These are phyloP conservation scores for Hirsutella minnesotensis DNA, from an alignment of 2,329 filamentous ascomycete species.

Conservation along the genomic window DNA sequence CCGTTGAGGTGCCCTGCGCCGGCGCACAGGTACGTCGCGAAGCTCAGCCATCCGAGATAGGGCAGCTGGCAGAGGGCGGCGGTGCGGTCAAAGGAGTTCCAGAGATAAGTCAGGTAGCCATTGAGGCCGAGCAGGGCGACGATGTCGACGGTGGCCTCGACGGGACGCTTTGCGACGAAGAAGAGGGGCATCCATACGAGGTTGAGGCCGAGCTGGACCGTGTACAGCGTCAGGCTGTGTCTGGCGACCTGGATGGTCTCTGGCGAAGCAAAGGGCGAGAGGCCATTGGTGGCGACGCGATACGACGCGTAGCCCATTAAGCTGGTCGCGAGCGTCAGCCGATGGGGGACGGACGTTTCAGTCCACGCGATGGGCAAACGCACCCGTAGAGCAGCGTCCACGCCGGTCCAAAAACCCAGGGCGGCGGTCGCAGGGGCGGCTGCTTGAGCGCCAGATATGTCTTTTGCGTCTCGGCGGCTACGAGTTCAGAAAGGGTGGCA, in stretches of 20 bases:
- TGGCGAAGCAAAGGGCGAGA: conserved; percentile 42
- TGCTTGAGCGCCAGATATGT: conserved; percentile 58
- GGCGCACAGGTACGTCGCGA: conserved; percentile 74
- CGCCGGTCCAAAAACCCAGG: conserved; percentile 50
- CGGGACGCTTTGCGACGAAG: conserved; percentile 64
- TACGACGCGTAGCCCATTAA: conserved; percentile 86
- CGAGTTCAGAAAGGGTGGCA: too few relatives aligned
- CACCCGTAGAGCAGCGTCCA: conserved; percentile 56
- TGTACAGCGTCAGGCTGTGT: conserved; percentile 69
- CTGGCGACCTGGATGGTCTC: conserved; percentile 46
- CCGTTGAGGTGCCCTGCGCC: conserved; percentile 56
- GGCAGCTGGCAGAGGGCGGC: conserved; percentile 67
- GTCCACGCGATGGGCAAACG: not conserved
- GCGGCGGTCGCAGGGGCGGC: conserved; percentile 49
- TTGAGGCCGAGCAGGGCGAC: conserved; percentile 60
- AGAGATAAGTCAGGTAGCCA: conserved; percentile 63
- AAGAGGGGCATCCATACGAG: conserved; percentile 88
- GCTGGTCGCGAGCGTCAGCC: conserved; percentile 11
- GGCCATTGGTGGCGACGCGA: conserved; percentile 55
- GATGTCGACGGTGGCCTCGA: conserved; percentile 66
- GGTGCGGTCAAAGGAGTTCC: conserved; percentile 60
- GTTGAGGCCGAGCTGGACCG: conserved; percentile 75
- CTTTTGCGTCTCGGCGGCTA: conserved; percentile 45
- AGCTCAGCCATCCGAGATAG: conserved; percentile 77
- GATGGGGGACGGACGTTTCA: not conserved